Percentiles rank a stretch among this genome's conserved stretches.
Conservation (phyloP, 768 basidiomycete species). For the Leccinum imitatum region DNA sequence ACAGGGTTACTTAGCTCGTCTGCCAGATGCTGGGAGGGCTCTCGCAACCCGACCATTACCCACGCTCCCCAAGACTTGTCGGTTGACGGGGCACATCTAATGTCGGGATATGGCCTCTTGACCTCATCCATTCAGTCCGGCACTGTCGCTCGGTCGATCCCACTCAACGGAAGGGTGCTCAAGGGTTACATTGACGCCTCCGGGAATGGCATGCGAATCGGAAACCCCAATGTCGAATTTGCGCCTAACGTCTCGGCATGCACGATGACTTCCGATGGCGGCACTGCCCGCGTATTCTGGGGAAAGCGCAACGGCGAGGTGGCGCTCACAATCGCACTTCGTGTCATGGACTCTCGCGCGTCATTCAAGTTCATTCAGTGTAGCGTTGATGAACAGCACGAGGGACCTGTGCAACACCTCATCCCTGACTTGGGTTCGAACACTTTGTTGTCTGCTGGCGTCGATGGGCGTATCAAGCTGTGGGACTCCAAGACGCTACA, state of each 20-base stretch:
- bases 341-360: slow-evolving; percentile 56
- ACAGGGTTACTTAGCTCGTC: slow-evolving; percentile 3
- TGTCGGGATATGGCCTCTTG: slow-evolving; percentile 56
- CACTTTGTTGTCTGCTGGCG: slow-evolving; percentile 51
- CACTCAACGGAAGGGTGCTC: slow-evolving; percentile 66
- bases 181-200: slow-evolving; percentile 69
- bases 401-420: slow-evolving; percentile 55
- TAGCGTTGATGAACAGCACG: slow-evolving; percentile 57
- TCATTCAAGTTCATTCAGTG: slow-evolving; percentile 50
- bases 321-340: slow-evolving; percentile 53
- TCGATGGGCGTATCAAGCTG: slow-evolving; percentile 69
- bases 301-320: slow-evolving; percentile 71
- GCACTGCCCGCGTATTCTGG: slow-evolving; percentile 70
- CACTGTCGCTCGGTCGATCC: slow-evolving; percentile 69
- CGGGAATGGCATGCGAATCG: slow-evolving; percentile 56
- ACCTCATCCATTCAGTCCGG: slow-evolving; percentile 66
- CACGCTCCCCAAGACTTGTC: slow-evolving; percentile 63
- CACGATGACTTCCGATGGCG: slow-evolving; percentile 57
- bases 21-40: slow-evolving; percentile 67
- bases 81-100: slow-evolving; percentile 58
- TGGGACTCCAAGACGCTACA: slow-evolving; percentile 59
- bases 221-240: slow-evolving; percentile 77
- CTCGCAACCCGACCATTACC: slow-evolving; percentile 56
- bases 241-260: slow-evolving; percentile 64
- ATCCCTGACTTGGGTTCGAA: slow-evolving; percentile 45